A percentile compares a stretch with the other conserved stretches of the same genome.
phyloP scores from a whole-genome alignment of 306 rosid genomes.

The Pueraria montana region DNA sequence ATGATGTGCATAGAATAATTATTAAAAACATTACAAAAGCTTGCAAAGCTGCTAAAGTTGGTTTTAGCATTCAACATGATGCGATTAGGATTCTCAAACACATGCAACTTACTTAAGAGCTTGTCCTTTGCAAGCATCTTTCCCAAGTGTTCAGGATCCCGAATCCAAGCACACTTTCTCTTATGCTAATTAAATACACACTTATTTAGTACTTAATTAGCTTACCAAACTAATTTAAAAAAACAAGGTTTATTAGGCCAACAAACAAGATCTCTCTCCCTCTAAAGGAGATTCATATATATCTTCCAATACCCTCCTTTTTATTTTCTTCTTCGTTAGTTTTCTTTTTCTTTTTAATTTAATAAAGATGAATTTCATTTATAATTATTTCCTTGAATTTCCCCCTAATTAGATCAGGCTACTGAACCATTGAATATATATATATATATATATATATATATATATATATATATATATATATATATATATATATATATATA shows the following conservation, averaged over 20 bases:
- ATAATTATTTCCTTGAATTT: conserved; percentile 6
- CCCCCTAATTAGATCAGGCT: too few species aligned
- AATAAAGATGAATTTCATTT: conserved; percentile 17
- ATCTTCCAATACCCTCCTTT: conserved; percentile 1
- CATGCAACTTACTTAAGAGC: conserved; percentile 78
- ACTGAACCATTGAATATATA: too few species aligned
- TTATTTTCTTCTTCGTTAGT: conserved; percentile 6
- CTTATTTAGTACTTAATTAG: conserved; percentile 9
- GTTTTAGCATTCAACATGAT: conserved; percentile 56
- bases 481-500: too few species aligned
- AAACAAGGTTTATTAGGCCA: conserved; percentile 29
- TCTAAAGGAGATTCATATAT: conserved; percentile 44
- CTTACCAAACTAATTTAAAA: conserved; percentile 31
- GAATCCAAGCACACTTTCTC: conserved; percentile 62
- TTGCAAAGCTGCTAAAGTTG: conserved; percentile 54
- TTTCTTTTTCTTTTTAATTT: not conserved
- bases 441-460: too few species aligned
- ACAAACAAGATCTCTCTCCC: conserved; percentile 46
- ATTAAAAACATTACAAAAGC: conserved; percentile 45
- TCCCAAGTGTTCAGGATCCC: conserved; percentile 80
- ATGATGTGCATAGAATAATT: conserved; percentile 46
- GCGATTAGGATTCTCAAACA: conserved; percentile 81
- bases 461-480: too few species aligned
- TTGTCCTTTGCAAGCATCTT: conserved; percentile 82
- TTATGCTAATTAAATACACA: conserved; percentile 26